Conservation (phyloP, 371 early-diverging fungal genomes). For the Zopfochytrium polystomum region DNA sequence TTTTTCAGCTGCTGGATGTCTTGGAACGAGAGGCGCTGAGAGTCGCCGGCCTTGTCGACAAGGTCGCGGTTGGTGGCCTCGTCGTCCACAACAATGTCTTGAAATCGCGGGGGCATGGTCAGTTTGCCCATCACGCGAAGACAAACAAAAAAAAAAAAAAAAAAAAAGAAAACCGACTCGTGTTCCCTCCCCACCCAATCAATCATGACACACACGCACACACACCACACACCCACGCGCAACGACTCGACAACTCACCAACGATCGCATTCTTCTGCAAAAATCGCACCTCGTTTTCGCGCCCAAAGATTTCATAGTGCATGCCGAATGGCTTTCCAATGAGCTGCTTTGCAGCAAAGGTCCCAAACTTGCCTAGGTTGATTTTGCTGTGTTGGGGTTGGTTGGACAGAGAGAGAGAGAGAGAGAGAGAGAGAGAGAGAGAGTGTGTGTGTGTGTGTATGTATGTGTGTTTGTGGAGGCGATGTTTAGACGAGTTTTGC, state of each 20-base stretch:
- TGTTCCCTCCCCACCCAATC: neutral
- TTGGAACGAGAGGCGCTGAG: conserved; percentile 78
- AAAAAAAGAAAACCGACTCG: neutral
- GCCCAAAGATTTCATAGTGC: conserved; percentile 76
- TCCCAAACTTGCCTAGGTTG: conserved; percentile 90
- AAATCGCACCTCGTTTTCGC: conserved; percentile 24
- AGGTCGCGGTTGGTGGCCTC: conserved; percentile 83
- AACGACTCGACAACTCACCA: neutral
- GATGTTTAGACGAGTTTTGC: too few species aligned
- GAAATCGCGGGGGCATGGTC: neutral
- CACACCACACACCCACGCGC: neutral
- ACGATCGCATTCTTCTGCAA: neutral
- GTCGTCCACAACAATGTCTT: conserved; percentile 56
- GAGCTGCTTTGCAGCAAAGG: conserved; percentile 70
- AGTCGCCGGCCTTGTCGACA: conserved; percentile 61
- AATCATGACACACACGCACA: neutral
- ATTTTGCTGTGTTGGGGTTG: neutral
- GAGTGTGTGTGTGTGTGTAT: neutral
- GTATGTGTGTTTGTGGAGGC: too few species aligned
- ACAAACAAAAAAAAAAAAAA: neutral
- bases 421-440: neutral
- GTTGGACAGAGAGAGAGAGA: neutral
- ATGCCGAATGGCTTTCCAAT: conserved; percentile 81
- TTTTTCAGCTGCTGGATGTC: conserved; percentile 82
- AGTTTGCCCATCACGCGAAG: neutral